phyloP scores from a whole-genome alignment of 345 rosid species.

The Gossypium herbaceum region DNA sequence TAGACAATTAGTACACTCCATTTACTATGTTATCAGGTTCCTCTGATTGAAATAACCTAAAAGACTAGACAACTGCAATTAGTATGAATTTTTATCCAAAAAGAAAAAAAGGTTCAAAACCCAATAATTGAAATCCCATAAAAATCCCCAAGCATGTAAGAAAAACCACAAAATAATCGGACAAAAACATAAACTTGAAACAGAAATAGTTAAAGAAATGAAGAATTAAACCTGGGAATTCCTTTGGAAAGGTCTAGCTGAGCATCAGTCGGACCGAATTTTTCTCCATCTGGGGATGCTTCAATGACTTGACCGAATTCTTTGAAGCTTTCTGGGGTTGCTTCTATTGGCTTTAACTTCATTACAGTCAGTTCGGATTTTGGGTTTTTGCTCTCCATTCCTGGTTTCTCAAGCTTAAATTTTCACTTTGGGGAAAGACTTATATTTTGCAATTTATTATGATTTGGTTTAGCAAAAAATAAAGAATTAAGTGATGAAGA shows the following conservation, averaged over 20 bases:
- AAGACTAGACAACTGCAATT: not conserved
- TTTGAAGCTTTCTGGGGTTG: slow-evolving; percentile 15
- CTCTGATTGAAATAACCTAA: not conserved
- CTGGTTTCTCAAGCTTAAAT: not conserved
- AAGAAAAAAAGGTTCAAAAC: not conserved
- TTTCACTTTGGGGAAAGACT: not conserved
- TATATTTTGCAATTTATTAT: not conserved
- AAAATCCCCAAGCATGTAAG: not conserved
- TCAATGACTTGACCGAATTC: slow-evolving; percentile 15
- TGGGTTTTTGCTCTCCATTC: not conserved
- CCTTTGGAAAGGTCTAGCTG: slow-evolving; percentile 17
- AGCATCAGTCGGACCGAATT: slow-evolving; percentile 15
- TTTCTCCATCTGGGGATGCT: slow-evolving; percentile 11
- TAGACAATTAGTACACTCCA: not conserved
- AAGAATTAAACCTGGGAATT: slow-evolving; percentile 8
- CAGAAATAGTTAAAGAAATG: not conserved
- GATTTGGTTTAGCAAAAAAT: too few species aligned
- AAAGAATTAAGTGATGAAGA: too few species aligned
- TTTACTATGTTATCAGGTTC: not conserved
- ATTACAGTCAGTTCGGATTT: not conserved
- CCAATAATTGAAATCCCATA: too few species aligned
- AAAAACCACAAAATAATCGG: not conserved
- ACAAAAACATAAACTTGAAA: not conserved
- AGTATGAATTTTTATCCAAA: not conserved
- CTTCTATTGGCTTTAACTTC: slow-evolving; percentile 11